Conservation (phyloP, 495 filamentous ascomycete species). For the Neurospora cerealis region DNA sequence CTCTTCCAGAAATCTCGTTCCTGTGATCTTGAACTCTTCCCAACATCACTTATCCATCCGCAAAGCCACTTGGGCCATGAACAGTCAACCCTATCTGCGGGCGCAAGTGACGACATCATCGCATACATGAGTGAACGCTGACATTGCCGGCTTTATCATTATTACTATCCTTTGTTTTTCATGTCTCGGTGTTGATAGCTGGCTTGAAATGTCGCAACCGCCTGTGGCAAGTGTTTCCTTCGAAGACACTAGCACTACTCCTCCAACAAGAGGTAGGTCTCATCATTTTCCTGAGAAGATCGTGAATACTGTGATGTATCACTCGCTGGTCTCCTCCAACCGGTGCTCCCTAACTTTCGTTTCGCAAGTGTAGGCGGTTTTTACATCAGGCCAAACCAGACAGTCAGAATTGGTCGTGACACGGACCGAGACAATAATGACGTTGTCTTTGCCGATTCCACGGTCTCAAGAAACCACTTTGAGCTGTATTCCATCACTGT, state of each 20-base stretch:
- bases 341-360: not conserved
- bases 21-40: not conserved
- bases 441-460: constrained; percentile 29
- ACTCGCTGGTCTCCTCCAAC: not conserved
- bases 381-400: constrained; percentile 15
- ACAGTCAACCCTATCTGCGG: not conserved
- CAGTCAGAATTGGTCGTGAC: constrained; percentile 28
- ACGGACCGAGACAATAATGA: constrained; percentile 21
- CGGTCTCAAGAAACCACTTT: constrained; percentile 49
- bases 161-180: not conserved
- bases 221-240: constrained; percentile 5
- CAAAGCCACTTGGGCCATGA: not conserved
- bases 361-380: constrained; percentile 4
- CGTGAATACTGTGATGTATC: not conserved
- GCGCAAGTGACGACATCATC: not conserved
- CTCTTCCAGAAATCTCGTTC: not conserved
- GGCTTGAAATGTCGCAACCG: not conserved
- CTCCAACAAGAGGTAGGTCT: constrained; percentile 5
- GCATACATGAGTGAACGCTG: not conserved
- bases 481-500: constrained; percentile 52
- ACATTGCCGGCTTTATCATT: not conserved
- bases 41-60: not conserved
- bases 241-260: constrained; percentile 7
- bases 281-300: not conserved
- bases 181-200: not conserved